A percentile compares a stretch with the other conserved stretches of the same genome.
Conservation (phyloP, 805 yeast genomes). For the Starmerella riodocensis region DNA sequence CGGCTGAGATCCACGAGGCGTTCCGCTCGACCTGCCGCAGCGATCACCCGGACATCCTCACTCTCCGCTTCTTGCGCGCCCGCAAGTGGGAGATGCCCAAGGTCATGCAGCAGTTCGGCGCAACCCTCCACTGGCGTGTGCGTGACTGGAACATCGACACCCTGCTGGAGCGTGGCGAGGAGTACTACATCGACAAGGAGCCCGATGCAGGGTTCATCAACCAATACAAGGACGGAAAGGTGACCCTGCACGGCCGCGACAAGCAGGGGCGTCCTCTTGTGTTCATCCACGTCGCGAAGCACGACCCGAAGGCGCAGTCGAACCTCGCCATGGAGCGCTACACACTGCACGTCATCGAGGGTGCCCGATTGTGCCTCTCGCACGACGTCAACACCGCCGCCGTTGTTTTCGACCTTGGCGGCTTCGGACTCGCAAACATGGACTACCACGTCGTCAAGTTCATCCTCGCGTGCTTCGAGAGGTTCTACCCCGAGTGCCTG, state of each 20-base stretch:
- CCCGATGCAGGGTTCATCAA: slow-evolving; percentile 33
- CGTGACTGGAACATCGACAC: slow-evolving; percentile 48
- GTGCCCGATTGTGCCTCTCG: slow-evolving; percentile 57
- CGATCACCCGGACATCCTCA: slow-evolving; percentile 68
- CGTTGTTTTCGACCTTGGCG: slow-evolving; percentile 73
- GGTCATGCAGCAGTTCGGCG: slow-evolving; percentile 56
- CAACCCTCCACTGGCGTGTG: slow-evolving; percentile 63
- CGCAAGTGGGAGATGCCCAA: slow-evolving; percentile 71
- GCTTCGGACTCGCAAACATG: slow-evolving; percentile 81
- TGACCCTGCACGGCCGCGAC: slow-evolving; percentile 65
- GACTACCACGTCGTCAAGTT: slow-evolving; percentile 86
- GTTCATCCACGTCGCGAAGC: slow-evolving; percentile 64
- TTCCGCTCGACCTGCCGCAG: slow-evolving; percentile 53
- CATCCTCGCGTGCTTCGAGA: slow-evolving; percentile 79
- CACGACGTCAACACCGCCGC: slow-evolving; percentile 73
- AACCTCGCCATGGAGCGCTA: slow-evolving; percentile 61
- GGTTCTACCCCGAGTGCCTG: slow-evolving; percentile 89
- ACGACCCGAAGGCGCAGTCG: slow-evolving; percentile 53
- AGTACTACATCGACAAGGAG: slow-evolving; percentile 36
- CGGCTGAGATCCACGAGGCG: slow-evolving; percentile 37
- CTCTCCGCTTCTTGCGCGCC: slow-evolving; percentile 70
- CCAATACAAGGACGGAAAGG: slow-evolving; percentile 55
- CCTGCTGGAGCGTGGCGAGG: slow-evolving; percentile 60
- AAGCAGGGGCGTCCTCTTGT: slow-evolving; percentile 65
- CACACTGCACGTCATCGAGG: slow-evolving; percentile 66